Percentiles rank a stretch among this genome's conserved stretches.
Evolutionary conservation across 352 stramenopile species (phyloP).

Genomic region (Phytophthora cactorum): DNA sequence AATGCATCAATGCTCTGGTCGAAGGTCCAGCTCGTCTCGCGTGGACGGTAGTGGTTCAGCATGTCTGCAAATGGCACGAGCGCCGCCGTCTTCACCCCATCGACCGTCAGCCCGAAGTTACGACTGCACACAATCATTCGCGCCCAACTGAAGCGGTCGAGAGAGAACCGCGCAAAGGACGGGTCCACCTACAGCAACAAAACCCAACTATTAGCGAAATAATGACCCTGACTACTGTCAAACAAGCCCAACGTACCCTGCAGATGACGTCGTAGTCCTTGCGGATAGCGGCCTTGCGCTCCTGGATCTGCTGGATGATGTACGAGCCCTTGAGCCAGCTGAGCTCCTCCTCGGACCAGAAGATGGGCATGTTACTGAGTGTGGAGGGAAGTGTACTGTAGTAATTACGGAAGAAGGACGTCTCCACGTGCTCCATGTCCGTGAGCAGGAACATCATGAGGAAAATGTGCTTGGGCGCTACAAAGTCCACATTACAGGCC

Average conservation of each 20-base stretch:
- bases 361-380: constrained; percentile 99
- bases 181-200: constrained; percentile 64
- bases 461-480: constrained; percentile 99
- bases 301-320: constrained; percentile 95
- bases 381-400: constrained; percentile 97
- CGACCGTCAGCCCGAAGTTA: constrained; percentile 99
- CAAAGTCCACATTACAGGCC: constrained; percentile 93
- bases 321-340: constrained; percentile 92
- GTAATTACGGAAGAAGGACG: constrained; percentile 93
- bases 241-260: constrained; percentile 22
- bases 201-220: neutral
- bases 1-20: constrained; percentile 86
- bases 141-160: constrained; percentile 98
- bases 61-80: constrained; percentile 99
- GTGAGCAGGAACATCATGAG: constrained; percentile 99
- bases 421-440: constrained; percentile 93
- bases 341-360: constrained; percentile 97
- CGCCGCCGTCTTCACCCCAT: constrained; percentile 96
- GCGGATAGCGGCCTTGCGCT: constrained; percentile 95
- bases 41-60: constrained; percentile 99
- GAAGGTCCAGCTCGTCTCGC: constrained; percentile 97
- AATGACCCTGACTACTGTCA: neutral
- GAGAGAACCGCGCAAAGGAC: constrained; percentile 91
- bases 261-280: constrained; percentile 98
- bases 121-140: constrained; percentile 98